phyloP scores from a whole-genome alignment of 2,329 filamentous ascomycete species.

The Claviceps sorghi region DNA sequence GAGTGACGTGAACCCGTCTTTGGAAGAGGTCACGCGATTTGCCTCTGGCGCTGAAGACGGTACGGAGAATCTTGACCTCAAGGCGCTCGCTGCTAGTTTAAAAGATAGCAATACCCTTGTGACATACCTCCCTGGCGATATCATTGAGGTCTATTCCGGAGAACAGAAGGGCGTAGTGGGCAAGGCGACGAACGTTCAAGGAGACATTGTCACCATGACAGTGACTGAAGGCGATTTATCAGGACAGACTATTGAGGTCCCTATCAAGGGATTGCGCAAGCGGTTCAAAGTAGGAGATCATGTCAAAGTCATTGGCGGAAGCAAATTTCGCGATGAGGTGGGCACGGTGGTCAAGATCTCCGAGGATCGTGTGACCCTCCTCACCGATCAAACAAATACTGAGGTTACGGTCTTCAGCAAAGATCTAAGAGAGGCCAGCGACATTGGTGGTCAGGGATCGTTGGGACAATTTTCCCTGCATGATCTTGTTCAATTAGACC shows the following conservation, averaged over 20 bases:
- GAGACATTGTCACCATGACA: slow-evolving; percentile 79
- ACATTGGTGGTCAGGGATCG: slow-evolving; percentile 72
- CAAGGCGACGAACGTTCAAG: slow-evolving; percentile 70
- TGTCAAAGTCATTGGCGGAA: slow-evolving; percentile 95
- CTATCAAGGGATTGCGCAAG: slow-evolving; percentile 82
- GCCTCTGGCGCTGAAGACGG: slow-evolving; percentile 80
- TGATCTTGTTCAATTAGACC: slow-evolving; percentile 86
- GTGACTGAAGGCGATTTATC: slow-evolving; percentile 70
- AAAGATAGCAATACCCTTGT: slow-evolving; percentile 71
- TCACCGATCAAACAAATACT: slow-evolving; percentile 82
- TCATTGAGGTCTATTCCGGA: slow-evolving; percentile 91
- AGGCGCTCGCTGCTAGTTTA: slow-evolving; percentile 76
- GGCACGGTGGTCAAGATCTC: slow-evolving; percentile 93
- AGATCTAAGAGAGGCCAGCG: slow-evolving; percentile 82
- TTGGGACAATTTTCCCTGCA: slow-evolving; percentile 85
- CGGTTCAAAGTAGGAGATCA: slow-evolving; percentile 88
- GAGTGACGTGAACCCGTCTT: slow-evolving; percentile 78
- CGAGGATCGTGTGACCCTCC: slow-evolving; percentile 79
- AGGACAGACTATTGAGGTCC: slow-evolving; percentile 81
- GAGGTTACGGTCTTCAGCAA: slow-evolving; percentile 98
- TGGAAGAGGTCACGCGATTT: slow-evolving; percentile 94
- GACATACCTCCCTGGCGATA: slow-evolving; percentile 80
- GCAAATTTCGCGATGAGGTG: slow-evolving; percentile 85
- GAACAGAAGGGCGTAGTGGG: slow-evolving; percentile 88
- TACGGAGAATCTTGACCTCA: slow-evolving; percentile 82